Conservation (phyloP, 805 yeast species). For the Starmera pachycereana region DNA sequence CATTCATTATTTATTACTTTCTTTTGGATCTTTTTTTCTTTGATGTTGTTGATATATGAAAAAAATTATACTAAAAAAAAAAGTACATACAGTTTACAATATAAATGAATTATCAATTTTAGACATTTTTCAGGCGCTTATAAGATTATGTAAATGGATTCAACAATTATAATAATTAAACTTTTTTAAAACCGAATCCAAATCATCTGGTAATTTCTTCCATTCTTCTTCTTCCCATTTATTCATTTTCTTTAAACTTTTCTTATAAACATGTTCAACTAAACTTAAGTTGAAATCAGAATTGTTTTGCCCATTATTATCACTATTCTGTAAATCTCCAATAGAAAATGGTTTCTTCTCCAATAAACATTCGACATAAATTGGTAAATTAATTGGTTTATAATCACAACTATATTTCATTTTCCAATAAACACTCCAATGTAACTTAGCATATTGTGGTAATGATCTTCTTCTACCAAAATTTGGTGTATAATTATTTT, state of each 20-base stretch:
- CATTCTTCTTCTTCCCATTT: constrained; percentile 22
- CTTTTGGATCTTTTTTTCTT: too few species aligned
- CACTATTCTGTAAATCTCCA: neutral
- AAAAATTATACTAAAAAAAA: neutral
- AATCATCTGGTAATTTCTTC: constrained; percentile 27
- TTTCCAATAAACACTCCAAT: constrained; percentile 59
- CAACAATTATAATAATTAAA: neutral
- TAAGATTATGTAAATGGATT: too few species aligned
- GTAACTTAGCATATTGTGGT: constrained; percentile 37
- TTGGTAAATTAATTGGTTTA: constrained; percentile 34
- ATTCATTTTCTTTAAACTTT: constrained; percentile 3
- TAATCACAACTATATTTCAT: constrained; percentile 35
- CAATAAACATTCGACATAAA: constrained; percentile 18
- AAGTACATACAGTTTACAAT: neutral
- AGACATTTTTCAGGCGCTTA: too few species aligned
- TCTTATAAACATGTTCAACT: too few species aligned
- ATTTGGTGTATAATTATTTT: constrained; percentile 40
- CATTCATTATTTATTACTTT: too few species aligned
- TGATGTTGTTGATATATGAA: neutral
- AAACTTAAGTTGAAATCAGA: neutral
- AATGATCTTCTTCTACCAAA: constrained; percentile 41
- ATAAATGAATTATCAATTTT: neutral
- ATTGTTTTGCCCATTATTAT: neutral
- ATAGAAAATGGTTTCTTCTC: constrained; percentile 5
- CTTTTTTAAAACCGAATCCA: constrained; percentile 6